phyloP scores from a whole-genome alignment of 805 yeast species.

The Peterozyma xylosa region DNA sequence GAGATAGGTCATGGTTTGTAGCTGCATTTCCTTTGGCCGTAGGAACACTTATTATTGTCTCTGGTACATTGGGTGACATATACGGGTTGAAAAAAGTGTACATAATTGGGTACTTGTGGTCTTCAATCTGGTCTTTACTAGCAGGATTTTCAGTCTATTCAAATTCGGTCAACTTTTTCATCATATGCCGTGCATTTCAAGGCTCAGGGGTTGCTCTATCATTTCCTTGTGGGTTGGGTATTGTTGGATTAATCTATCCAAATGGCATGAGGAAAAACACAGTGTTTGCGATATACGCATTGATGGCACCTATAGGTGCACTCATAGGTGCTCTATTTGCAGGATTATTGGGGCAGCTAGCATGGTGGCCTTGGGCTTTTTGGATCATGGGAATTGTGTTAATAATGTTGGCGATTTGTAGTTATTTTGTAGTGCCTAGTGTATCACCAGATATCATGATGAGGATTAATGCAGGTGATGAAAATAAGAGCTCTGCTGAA shows the following conservation, averaged over 20 bases:
- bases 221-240: conserved; percentile 55
- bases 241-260: conserved; percentile 38
- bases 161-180: conserved; percentile 40
- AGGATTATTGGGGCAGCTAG: conserved; percentile 34
- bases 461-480: background rate
- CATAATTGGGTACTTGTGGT: conserved; percentile 48
- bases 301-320: conserved; percentile 59
- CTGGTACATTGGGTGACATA: conserved; percentile 69
- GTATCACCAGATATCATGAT: background rate
- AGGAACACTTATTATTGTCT: conserved; percentile 63
- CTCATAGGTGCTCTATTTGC: conserved; percentile 46
- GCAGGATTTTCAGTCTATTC: conserved; percentile 52
- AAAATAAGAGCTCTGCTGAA: background rate
- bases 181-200: conserved; percentile 50
- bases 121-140: conserved; percentile 48
- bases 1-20: conserved; percentile 53
- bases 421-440: conserved; percentile 31
- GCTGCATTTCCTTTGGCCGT: conserved; percentile 66
- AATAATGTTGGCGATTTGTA: conserved; percentile 20
- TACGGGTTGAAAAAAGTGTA: conserved; percentile 55
- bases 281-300: conserved; percentile 51
- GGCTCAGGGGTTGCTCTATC: conserved; percentile 59
- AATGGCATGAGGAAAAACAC: conserved; percentile 42
- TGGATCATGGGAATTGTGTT: conserved; percentile 38
- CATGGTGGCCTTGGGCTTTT: conserved; percentile 58